Evolutionary conservation across 768 basidiomycete species (phyloP).

Genomic region (Thelephora aurantiotincta): DNA sequence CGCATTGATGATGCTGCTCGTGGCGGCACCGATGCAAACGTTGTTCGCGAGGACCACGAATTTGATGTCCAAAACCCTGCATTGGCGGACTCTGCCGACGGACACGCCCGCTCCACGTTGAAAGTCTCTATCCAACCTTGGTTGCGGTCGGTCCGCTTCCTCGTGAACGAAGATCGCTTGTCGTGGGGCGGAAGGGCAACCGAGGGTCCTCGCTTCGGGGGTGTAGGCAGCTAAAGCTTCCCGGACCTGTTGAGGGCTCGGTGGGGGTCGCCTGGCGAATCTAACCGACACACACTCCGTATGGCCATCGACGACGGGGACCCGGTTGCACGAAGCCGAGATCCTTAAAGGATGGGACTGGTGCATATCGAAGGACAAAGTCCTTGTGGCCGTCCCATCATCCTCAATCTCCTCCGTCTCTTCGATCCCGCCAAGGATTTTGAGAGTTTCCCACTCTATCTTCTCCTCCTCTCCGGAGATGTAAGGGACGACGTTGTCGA

Average conservation of each 20-base stretch:
- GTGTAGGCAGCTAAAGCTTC: conserved; percentile 66
- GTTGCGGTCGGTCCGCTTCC: conserved; percentile 86
- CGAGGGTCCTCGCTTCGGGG: conserved; percentile 59
- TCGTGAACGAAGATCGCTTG: conserved; percentile 88
- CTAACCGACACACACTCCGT: conserved; percentile 81
- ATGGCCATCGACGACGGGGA: conserved; percentile 93
- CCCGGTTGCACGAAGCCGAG: conserved; percentile 88
- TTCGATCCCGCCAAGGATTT: conserved; percentile 81
- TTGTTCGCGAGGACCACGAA: conserved; percentile 90
- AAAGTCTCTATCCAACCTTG: conserved; percentile 78
- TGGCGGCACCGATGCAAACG: conserved; percentile 91
- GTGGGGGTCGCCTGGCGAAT: conserved; percentile 68
- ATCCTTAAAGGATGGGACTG: conserved; percentile 67
- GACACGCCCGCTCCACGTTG: conserved; percentile 86
- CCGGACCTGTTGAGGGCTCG: conserved; percentile 76
- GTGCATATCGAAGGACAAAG: conserved; percentile 66
- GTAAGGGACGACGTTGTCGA: conserved; percentile 93
- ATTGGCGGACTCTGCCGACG: conserved; percentile 85
- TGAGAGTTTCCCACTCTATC: conserved; percentile 97
- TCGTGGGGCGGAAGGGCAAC: conserved; percentile 74
- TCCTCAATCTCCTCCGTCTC: conserved; percentile 24
- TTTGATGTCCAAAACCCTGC: conserved; percentile 88
- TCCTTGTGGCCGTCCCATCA: conserved; percentile 26
- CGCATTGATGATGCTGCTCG: conserved; percentile 93
- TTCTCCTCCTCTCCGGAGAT: conserved; percentile 95